Evolutionary conservation across 805 yeast genomes (phyloP), one percentile per base, ranked within the genome.

Genomic region (Yarrowia bubula): DNA sequence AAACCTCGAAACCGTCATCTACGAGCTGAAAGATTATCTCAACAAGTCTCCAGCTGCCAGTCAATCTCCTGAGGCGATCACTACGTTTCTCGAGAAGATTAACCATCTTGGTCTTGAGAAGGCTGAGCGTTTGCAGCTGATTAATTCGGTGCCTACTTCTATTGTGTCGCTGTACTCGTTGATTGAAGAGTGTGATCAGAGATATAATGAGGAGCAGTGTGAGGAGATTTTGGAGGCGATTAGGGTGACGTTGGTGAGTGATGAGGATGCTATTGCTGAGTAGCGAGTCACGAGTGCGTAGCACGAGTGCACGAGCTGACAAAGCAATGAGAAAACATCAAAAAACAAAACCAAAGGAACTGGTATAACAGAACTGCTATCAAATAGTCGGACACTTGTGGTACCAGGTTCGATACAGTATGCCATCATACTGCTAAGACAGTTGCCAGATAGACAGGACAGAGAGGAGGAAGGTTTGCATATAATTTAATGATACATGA

Each of bases 131-230:
- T 78, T 93, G 44, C 97, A 93, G 76, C 84, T 93, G 43, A 82
- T 92, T 65, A 92, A 93, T 74, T 79, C 86, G 8, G 80, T 90
- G 33, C 99, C 99, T 0, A 79, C 87, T 51, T 84, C 90, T 5
- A 77, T 90, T 80, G 97, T 92, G 11, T 87, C 84, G 41, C 79
- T 93, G 61, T 91, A 86, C 73, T 81, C 95, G 0, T 77, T 93
- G 33, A 85, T 93, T 1, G 99, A 93, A 73, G 98, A 95, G 73
- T 93, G 97, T 75, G 99, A 93, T 70, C 86, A 84, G 67, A 80
- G 99, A 70, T 88, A 92, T 70, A 76, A 78, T n/a, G 90, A 89
- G 66, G 88, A 84, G 0, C 81, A 86, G 67, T 80, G 89, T 57
- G 83, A 85, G 51, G 77, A 78, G 3, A 82, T 93, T 1, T 68